These are phyloP conservation scores for Phellopilus nigrolimitatus DNA, from an alignment of 1,284 basidiomycete genomes.

Conservation along the genomic window DNA sequence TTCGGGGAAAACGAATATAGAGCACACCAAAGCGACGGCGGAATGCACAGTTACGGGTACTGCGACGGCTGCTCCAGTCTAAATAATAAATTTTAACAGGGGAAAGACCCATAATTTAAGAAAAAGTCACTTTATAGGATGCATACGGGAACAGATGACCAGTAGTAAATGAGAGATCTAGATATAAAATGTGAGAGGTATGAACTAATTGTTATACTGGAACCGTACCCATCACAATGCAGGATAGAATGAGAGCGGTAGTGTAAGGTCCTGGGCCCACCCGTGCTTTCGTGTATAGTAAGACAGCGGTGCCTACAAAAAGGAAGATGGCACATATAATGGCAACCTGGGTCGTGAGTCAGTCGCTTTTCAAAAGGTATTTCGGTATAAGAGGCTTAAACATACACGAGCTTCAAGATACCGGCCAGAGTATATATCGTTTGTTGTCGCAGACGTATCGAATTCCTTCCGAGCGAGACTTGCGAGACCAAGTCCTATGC, in stretches of 20 bases:
- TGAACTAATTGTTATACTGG: neutral
- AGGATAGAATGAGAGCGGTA: conserved; percentile 54
- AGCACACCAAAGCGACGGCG: conserved; percentile 48
- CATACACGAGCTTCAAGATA: conserved; percentile 59
- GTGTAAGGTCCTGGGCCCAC: conserved; percentile 64
- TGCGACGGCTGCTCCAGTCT: conserved; percentile 38
- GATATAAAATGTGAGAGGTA: conserved; percentile 3
- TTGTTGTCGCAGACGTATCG: conserved; percentile 35
- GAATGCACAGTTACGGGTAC: conserved; percentile 57
- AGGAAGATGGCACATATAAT: conserved; percentile 63
- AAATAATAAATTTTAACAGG: neutral
- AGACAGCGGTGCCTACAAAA: conserved; percentile 54
- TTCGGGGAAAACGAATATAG: conserved; percentile 60
- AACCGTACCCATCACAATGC: conserved; percentile 46
- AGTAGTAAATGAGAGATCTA: conserved; percentile 59
- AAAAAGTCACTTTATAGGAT: conserved; percentile 49
- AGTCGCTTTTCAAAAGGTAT: neutral
- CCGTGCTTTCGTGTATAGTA: conserved; percentile 60
- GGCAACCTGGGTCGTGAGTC: conserved; percentile 39
- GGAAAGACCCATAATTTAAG: neutral
- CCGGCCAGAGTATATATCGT: conserved; percentile 41
- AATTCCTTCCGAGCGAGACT: conserved; percentile 49
- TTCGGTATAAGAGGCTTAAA: too few species aligned
- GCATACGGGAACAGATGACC: conserved; percentile 64
- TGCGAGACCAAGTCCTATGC: conserved; percentile 64